Percentiles rank a stretch among this genome's conserved stretches.
These are phyloP conservation scores for Waltergamsia citrina DNA, from an alignment of 2,329 filamentous ascomycete species.

Conservation along the genomic window DNA sequence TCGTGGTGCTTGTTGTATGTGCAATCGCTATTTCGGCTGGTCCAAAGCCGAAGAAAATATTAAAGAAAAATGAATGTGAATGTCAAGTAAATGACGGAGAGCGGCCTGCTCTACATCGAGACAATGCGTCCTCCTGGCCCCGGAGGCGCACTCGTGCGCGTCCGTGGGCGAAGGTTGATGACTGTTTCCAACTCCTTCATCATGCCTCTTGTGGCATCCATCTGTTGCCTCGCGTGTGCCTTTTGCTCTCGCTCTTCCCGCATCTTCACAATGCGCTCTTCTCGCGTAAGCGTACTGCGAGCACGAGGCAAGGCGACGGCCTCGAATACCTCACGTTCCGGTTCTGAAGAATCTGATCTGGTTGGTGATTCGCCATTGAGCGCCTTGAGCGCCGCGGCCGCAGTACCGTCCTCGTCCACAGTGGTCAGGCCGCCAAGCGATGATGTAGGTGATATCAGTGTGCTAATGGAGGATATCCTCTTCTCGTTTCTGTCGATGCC, in stretches of 20 bases:
- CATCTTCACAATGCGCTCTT: slow-evolving; percentile 82
- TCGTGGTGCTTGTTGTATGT: too few relatives aligned
- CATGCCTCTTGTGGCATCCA: slow-evolving; percentile 81
- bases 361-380: slow-evolving; percentile 62
- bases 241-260: slow-evolving; percentile 75
- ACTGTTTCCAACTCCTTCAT: slow-evolving; percentile 87
- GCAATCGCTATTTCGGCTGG: too few relatives aligned
- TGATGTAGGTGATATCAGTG: slow-evolving; percentile 45
- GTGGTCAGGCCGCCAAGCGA: slow-evolving; percentile 61
- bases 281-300: slow-evolving; percentile 63
- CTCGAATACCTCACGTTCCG: slow-evolving; percentile 79
- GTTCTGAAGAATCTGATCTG: slow-evolving; percentile 45
- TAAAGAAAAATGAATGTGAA: too few relatives aligned
- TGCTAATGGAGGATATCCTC: slow-evolving; percentile 53
- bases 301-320: slow-evolving; percentile 66
- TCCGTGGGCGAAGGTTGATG: slow-evolving; percentile 48
- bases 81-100: too few relatives aligned
- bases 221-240: slow-evolving; percentile 60
- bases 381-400: slow-evolving; percentile 59
- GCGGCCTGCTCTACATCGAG: slow-evolving; percentile 34
- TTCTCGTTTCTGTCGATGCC: slow-evolving; percentile 77
- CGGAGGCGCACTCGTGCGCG: slow-evolving; percentile 24
- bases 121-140: slow-evolving; percentile 25
- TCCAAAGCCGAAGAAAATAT: too few relatives aligned
- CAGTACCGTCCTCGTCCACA: slow-evolving; percentile 39